Percentiles rank a stretch among this genome's conserved stretches.
These are phyloP conservation scores for Phialocephala sp. DNA, from an alignment of 2,329 filamentous ascomycete genomes.

Conservation along the genomic window DNA sequence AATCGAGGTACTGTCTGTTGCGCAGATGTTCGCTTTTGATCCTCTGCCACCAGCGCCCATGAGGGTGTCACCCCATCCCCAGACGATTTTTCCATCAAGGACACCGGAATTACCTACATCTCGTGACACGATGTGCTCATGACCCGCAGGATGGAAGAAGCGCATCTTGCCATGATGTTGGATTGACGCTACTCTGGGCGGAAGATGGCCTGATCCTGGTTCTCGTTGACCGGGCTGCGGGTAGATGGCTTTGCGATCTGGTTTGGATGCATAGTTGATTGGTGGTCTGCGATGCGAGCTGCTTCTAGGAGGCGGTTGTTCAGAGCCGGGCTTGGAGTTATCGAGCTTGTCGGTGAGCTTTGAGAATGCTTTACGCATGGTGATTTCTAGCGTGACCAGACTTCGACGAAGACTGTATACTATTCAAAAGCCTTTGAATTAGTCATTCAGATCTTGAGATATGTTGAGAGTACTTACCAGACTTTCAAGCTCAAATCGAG, in stretches of 20 bases:
- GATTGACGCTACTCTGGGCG: constrained; percentile 8
- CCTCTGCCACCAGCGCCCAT: constrained; percentile 15
- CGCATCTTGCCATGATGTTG: constrained; percentile 18
- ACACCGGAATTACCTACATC: constrained; percentile 18
- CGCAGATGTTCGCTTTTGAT: constrained; percentile 19
- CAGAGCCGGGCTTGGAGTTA: not conserved
- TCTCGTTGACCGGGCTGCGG: constrained; percentile 9
- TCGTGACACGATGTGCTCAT: constrained; percentile 17
- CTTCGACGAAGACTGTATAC: not conserved
- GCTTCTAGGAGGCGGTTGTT: not conserved
- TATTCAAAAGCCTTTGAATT: not conserved
- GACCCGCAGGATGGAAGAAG: constrained; percentile 15
- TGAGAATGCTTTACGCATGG: constrained; percentile 12
- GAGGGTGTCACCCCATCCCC: constrained; percentile 19
- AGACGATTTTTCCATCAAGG: constrained; percentile 14
- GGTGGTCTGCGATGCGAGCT: not conserved
- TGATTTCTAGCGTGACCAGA: not conserved
- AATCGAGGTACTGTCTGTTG: constrained; percentile 18
- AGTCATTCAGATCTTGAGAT: not conserved
- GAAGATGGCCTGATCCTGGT: constrained; percentile 9
- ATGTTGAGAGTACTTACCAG: not conserved
- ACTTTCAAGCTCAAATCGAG: not conserved
- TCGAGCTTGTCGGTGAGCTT: constrained; percentile 19
- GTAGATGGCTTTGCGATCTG: constrained; percentile 13
- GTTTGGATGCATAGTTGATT: constrained; percentile 9